Base-by-base conservation (phyloP, 805 yeast species). In the Metschnikowia continentalis region DNA sequence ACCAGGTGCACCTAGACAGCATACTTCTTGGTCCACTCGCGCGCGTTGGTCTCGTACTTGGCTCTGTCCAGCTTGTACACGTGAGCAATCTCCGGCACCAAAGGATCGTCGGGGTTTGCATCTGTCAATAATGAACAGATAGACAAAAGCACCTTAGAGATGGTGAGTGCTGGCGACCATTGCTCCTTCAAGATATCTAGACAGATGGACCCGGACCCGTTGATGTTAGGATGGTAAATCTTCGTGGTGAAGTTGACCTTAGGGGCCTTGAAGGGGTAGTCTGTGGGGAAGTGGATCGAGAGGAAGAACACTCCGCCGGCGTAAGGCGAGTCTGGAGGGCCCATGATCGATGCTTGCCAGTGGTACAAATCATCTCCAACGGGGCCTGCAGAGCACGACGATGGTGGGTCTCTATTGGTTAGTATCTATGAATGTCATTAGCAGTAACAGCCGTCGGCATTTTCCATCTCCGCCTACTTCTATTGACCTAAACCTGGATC, bases 301-400 rank as follows among this genome's bases (percentile, higher is more conserved):
- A 94, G 81, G 80, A 94, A 94, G 73, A 94, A 94, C 42, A 92
- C 97, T 65, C 98, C 99, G 58, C 92, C 92, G 20, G 84, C 83
- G 51, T 81, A 81, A 56, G 85, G 94, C 44, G 97, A 88, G 74
- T 94, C 98, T 60, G 96, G 82, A 47, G 99, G 99, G 46, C 99
- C 99, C 95, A 94, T 90, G 69, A 94, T 94, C 41, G 98, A 91
- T 39, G 98, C 99, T 76, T 94, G 98, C 99, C 99, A 94, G 78
- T 92, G 98, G 76, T 87, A 94, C 67, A 92, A 77, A 71, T 92
- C 99, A 63, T 94, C 98, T 44, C 97, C 97, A 42, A 90, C 94
- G 62, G 99, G 99, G 39, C 99, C 99, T 10, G 99, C 99, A 22
- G 97, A 90, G 75, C 98, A 94, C 42, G 97, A 91, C 56, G 97